Conservation (phyloP, 2,329 filamentous ascomycete genomes). For the Pseudocercospora macadamiae region DNA sequence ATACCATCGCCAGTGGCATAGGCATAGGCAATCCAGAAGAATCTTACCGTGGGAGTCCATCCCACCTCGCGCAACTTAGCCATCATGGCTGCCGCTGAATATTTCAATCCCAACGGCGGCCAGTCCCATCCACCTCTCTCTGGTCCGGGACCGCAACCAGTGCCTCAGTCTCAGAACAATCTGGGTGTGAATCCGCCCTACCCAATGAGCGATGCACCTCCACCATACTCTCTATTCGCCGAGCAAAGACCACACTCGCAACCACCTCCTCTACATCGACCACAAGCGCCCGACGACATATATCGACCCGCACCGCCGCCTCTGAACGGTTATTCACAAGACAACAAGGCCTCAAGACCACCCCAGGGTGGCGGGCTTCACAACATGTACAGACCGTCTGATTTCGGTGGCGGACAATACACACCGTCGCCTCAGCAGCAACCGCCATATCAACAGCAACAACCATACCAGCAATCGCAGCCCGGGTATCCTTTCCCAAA, state of each 20-base stretch:
- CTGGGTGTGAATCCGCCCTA: slow-evolving; percentile 29
- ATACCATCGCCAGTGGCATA: too few relatives aligned
- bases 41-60: neutral
- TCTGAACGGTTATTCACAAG: slow-evolving; percentile 20
- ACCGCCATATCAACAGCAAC: slow-evolving; percentile 22
- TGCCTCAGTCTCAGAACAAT: slow-evolving; percentile 17
- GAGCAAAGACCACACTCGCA: slow-evolving; percentile 33
- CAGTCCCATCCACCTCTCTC: slow-evolving; percentile 13
- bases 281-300: slow-evolving; percentile 22
- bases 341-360: slow-evolving; percentile 20
- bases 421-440: slow-evolving; percentile 17
- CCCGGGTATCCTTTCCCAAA: slow-evolving; percentile 16
- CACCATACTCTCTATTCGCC: slow-evolving; percentile 30
- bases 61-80: neutral
- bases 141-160: slow-evolving; percentile 17
- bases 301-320: slow-evolving; percentile 28
- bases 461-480: slow-evolving; percentile 19
- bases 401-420: slow-evolving; percentile 7
- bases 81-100: slow-evolving; percentile 36
- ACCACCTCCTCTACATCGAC: slow-evolving; percentile 35
- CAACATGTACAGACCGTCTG: slow-evolving; percentile 20
- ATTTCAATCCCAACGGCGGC: slow-evolving; percentile 21
- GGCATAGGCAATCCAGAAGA: neutral
- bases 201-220: slow-evolving; percentile 34
- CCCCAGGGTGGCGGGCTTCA: slow-evolving; percentile 10